These are phyloP conservation scores for Ambispora gerdemannii DNA, from an alignment of 192 early-diverging fungal genomes.

Conservation along the genomic window DNA sequence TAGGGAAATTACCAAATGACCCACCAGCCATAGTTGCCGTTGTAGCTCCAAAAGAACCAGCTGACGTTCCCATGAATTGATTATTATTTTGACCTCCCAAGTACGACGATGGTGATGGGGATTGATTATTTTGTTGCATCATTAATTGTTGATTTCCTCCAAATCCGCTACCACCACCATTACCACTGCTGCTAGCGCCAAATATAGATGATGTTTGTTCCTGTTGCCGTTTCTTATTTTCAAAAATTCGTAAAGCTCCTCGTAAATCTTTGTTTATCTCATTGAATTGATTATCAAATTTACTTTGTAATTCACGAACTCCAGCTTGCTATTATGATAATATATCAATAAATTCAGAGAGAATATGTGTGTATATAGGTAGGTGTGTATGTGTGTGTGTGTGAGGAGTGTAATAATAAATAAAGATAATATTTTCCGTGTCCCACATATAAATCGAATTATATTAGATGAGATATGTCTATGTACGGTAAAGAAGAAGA, in stretches of 20 bases:
- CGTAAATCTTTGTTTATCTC: not conserved
- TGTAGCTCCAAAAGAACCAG: not conserved
- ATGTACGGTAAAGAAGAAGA: not conserved
- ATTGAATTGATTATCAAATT: not conserved
- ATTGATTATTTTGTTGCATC: no score
- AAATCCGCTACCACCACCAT: not conserved
- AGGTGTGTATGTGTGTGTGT: no score
- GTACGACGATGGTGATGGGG: no score
- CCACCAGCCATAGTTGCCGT: not conserved
- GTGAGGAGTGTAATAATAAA: no score
- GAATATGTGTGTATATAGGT: no score
- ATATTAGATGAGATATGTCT: not conserved
- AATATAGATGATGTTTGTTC: not conserved
- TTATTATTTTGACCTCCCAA: not conserved
- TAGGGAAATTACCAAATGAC: not conserved
- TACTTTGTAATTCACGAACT: not conserved
- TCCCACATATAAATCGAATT: no score
- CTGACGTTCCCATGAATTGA: not conserved
- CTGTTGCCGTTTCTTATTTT: not conserved
- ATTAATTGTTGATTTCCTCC: no score
- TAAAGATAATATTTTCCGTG: no score
- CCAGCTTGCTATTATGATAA: not conserved
- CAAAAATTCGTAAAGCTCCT: not conserved
- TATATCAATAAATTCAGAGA: no score
- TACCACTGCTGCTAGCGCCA: not conserved